Percentiles rank a stretch among this genome's conserved stretches.
Evolutionary conservation across 2,329 filamentous ascomycete species (phyloP).

Genomic region (Davidsoniella neocaledoniae): DNA sequence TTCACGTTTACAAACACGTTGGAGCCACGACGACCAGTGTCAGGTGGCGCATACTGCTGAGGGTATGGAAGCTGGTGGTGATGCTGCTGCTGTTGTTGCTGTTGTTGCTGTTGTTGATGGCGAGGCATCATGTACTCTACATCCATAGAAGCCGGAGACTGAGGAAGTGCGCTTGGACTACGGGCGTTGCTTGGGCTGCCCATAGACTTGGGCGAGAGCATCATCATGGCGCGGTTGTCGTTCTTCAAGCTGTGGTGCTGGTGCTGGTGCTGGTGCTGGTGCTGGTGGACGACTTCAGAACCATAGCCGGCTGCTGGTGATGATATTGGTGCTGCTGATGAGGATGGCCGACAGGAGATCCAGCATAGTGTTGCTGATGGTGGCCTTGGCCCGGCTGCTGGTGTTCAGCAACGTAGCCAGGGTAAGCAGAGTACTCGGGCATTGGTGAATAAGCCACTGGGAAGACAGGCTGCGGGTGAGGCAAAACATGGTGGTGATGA

Average conservation of each 20-base stretch:
- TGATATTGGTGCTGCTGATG: not conserved
- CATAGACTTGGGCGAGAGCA: slow-evolving; percentile 5
- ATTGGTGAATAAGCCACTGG: not conserved
- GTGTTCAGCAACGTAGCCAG: not conserved
- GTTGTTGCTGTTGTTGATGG: not conserved
- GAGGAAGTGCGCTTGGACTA: not conserved
- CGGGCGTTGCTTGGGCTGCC: not conserved
- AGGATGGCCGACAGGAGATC: not conserved
- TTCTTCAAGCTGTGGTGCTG: not conserved
- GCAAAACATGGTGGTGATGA: not conserved
- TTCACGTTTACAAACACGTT: slow-evolving; percentile 20
- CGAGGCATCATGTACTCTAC: not conserved
- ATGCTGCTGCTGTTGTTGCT: not conserved
- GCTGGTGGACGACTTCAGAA: not conserved
- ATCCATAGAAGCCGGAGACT: slow-evolving; percentile 1
- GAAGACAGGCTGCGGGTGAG: not conserved
- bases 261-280: not conserved
- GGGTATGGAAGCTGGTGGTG: not conserved
- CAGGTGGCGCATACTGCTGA: not conserved
- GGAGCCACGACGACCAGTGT: slow-evolving; percentile 17
- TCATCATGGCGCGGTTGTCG: not conserved
- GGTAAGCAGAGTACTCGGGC: not conserved
- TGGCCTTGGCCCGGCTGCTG: not conserved
- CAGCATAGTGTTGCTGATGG: not conserved
- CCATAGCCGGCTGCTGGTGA: not conserved